These are phyloP conservation scores for Metschnikowia borealis DNA, from an alignment of 805 yeast genomes.

Conservation along the genomic window DNA sequence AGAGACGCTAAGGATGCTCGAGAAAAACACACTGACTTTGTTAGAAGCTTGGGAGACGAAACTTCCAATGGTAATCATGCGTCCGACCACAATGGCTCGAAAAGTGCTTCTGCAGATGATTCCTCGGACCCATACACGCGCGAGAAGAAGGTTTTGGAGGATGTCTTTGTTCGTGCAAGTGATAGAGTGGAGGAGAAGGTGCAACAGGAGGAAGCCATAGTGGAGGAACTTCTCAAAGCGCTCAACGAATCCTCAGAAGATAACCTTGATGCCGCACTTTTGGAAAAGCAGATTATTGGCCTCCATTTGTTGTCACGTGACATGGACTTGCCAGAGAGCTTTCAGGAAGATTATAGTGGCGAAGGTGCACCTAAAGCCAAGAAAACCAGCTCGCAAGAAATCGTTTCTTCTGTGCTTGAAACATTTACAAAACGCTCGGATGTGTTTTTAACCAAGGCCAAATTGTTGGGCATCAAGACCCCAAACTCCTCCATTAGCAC, in stretches of 20 bases:
- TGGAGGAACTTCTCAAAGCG: conserved; percentile 16
- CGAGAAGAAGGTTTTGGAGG: conserved; percentile 28
- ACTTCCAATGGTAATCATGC: neutral
- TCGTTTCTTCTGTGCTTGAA: conserved; percentile 10
- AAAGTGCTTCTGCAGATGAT: neutral
- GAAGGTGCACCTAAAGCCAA: conserved; percentile 8
- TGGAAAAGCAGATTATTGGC: conserved; percentile 58
- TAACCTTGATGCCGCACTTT: conserved; percentile 21
- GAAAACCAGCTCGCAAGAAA: conserved; percentile 12
- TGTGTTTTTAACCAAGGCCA: conserved; percentile 30
- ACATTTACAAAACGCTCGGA: conserved; percentile 2
- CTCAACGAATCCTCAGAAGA: conserved; percentile 15
- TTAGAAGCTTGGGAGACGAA: neutral
- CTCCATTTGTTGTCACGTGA: conserved; percentile 64
- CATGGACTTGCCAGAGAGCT: conserved; percentile 54
- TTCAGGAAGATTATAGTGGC: conserved; percentile 36
- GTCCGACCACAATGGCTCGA: neutral
- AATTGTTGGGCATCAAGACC: conserved; percentile 34
- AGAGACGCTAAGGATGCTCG: conserved; percentile 21
- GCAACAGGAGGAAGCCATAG: conserved; percentile 21
- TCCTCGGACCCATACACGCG: conserved; percentile 20
- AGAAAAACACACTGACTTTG: conserved; percentile 4
- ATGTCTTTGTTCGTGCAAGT: conserved; percentile 26
- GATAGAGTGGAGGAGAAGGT: conserved; percentile 22
- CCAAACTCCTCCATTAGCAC: conserved; percentile 20